Conservation (phyloP, 441 rosid genomes). For the Corymbia calophylla region DNA sequence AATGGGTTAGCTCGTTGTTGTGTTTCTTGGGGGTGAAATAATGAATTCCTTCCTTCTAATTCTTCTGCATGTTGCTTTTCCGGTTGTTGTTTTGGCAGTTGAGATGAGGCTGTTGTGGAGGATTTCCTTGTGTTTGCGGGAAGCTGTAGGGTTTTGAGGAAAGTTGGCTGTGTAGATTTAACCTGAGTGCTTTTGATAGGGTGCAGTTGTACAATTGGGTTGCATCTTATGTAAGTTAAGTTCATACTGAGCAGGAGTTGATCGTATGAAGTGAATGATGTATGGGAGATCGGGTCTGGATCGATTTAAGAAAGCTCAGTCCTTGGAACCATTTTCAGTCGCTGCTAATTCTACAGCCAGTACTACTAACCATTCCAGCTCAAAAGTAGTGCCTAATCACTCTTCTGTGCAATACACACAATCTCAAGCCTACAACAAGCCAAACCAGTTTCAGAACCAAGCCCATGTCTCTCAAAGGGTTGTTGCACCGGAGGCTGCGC, state of each 20-base stretch:
- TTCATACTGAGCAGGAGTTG: background rate
- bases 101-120: background rate
- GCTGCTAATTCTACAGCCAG: conserved; percentile 34
- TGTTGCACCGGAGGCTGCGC: conserved; percentile 28
- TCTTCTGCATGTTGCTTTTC: background rate
- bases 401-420: conserved; percentile 28
- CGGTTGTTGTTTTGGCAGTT: background rate
- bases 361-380: conserved; percentile 14
- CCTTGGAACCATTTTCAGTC: conserved; percentile 87
- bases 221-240: background rate
- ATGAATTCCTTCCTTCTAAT: background rate
- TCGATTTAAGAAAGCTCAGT: conserved; percentile 87
- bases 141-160: background rate
- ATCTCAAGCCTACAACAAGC: conserved; percentile 11
- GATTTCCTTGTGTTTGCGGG: background rate
- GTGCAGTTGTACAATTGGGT: background rate
- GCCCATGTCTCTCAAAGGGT: conserved; percentile 20
- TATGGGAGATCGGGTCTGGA: conserved; percentile 91
- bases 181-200: background rate
- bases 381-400: conserved; percentile 12
- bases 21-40: background rate
- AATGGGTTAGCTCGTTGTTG: background rate
- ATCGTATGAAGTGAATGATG: conserved; percentile 35
- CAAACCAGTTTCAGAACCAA: conserved; percentile 19
- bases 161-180: background rate